Base-by-base conservation (phyloP, 371 early-diverging fungal genomes). In the Paraphysoderma sedebokerense region DNA sequence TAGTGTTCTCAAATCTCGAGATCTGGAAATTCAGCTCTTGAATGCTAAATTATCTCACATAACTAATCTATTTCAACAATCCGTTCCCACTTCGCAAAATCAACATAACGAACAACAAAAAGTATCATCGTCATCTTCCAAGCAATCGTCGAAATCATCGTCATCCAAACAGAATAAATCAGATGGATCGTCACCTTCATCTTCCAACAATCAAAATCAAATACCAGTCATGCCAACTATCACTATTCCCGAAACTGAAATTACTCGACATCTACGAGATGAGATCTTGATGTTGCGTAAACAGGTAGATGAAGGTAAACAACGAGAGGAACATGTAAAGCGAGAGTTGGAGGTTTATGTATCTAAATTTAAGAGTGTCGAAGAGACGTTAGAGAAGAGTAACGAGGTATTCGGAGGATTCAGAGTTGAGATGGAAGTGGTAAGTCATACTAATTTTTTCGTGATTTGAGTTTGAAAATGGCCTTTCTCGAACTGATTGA, bases 291-390 rank as follows among this genome's bases (percentile, higher is more conserved):
- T n/a, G n/a, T n/a, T n/a, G n/a, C n/a, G n/a, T n/a, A n/a, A n/a
- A 1, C 74, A 76, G 48, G 50, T 76, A 23, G 53, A 54, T 8
- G 52, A 58, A 7, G 69, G 63, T 46, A 45, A 65, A 23, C 66
- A 65, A 39, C 69, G 66, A 2, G 77, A 76, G 50, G 55, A 57
- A 1, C 75, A 77, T 37, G 53, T 77, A 38, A 58, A 72, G 38
- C 60, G 60, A 49, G 74, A 75, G 48, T 50, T 75, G 27, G 57
- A 55, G 28, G 53, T 67, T 1, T 77, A 77, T 50, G 72, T 76
- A 26, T 72, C 73, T 22, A 77, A 77, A 59, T 75, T 77, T 48
- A 58, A 61, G 50, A 67, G 69, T 53, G 76, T 76, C 11, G 77
- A 77, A 48, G 75, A 70, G 37, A 75, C 76, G 12, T 54, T 77